Conservation (phyloP, 495 filamentous ascomycete species). For the Amphirosellinia nigrospora region DNA sequence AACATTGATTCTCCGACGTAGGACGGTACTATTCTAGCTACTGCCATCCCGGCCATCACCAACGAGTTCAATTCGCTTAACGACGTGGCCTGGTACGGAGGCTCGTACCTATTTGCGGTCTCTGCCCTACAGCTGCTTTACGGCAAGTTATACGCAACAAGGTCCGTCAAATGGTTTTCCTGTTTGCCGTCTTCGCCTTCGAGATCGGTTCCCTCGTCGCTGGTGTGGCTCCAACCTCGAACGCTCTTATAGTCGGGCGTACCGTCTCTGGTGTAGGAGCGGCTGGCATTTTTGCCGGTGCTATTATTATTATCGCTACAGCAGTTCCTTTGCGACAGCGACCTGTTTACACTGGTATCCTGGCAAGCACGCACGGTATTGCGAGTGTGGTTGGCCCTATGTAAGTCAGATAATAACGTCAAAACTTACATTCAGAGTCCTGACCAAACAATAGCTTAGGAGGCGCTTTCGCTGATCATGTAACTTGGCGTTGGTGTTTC, state of each 20-base stretch:
- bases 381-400: slow-evolving; percentile 74
- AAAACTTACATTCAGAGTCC: not conserved
- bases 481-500: slow-evolving; percentile 32
- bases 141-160: slow-evolving; percentile 43
- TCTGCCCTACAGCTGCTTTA: slow-evolving; percentile 21
- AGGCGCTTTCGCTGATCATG: slow-evolving; percentile 64
- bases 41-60: slow-evolving; percentile 82
- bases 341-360: slow-evolving; percentile 67
- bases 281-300: slow-evolving; percentile 37
- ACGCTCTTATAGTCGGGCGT: slow-evolving; percentile 55
- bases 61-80: slow-evolving; percentile 74
- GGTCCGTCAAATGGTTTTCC: slow-evolving; percentile 45
- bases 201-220: slow-evolving; percentile 53
- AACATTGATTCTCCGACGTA: not conserved
- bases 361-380: slow-evolving; percentile 74
- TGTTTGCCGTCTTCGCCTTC: slow-evolving; percentile 40
- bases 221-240: slow-evolving; percentile 50
- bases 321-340: slow-evolving; percentile 65
- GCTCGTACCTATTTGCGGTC: slow-evolving; percentile 52
- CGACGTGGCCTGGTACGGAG: slow-evolving; percentile 81
- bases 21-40: slow-evolving; percentile 55
- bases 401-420: not conserved
- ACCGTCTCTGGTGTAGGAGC: slow-evolving; percentile 53
- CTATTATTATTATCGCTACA: slow-evolving; percentile 4
- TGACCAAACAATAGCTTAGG: slow-evolving; percentile 50